Base-by-base conservation (phyloP, 2,329 filamentous ascomycete species). In the Ascosphaera apis region DNA sequence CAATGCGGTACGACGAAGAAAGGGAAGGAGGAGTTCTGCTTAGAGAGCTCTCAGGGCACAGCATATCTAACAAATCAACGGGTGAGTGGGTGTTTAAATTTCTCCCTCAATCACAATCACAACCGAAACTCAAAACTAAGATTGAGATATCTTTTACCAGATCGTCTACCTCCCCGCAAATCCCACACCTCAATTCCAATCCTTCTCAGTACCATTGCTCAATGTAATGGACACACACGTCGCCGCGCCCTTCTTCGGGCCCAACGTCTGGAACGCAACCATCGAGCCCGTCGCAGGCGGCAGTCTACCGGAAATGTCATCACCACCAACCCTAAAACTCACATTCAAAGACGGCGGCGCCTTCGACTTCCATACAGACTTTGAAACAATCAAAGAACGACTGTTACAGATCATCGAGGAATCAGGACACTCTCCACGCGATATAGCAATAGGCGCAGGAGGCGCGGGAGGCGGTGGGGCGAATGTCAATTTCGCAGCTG, bases 291-390 rank as follows among this genome's bases (percentile, higher is more conserved):
- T 91, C 16, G 61, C 76, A 1, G 79, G 79, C 25, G 88, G 88
- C 27, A 80, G 81, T 35, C 79, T 93, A 35, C 80, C 84, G 1
- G 58, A 75, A 3, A 63, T 76, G 15, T 66, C 81, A 41, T 67
- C 75, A 13, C 71, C 74, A 18, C 63, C 92, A 31, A 81, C 88
- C 47, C 55, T 91, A 44, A 83, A 79, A 52, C 66, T 93, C 47
- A 83, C 76, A 15, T 95, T 95, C 62, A 84, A 83, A 51, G 84
- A 95, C 42, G 86, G 86, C 31, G 86, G 86, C n/a, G 84, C 84
- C 39, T 88, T 78, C 53, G 83, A 92, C 45, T 95, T 91, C 50
- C 76, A 84, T 47, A 69, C 71, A 35, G 70, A 70, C 36, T 92
- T 84, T 49, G 81, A 91, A 47, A 66, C 77, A 38, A 72, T 93